A percentile compares a stretch with the other conserved stretches of the same genome.
Evolutionary conservation across 306 rosid species (phyloP).

Genomic region (Geum urbanum): DNA sequence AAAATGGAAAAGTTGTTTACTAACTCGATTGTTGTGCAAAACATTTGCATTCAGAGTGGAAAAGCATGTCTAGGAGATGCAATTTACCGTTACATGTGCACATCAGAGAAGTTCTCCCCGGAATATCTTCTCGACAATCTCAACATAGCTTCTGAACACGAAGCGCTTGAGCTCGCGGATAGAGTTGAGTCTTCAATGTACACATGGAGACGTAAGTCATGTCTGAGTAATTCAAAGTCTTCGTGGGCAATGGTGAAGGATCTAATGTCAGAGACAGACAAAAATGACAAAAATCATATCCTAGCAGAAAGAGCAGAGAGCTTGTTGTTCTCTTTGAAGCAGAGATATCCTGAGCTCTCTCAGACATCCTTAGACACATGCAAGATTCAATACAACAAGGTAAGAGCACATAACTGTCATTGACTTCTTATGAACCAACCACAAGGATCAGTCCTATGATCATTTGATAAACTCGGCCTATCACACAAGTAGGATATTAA

Average conservation of each 20-base stretch:
- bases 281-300: slow-evolving; percentile 60
- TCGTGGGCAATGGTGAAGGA: slow-evolving; percentile 91
- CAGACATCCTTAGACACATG: slow-evolving; percentile 86
- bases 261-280: slow-evolving; percentile 57
- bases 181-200: slow-evolving; percentile 87
- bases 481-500: background rate
- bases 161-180: slow-evolving; percentile 86
- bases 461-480: background rate
- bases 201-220: slow-evolving; percentile 93
- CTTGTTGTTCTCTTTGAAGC: slow-evolving; percentile 68
- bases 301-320: slow-evolving; percentile 87
- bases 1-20: background rate
- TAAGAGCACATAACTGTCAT: slow-evolving; percentile 16
- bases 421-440: background rate
- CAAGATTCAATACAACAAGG: slow-evolving; percentile 87
- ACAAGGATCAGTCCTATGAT: background rate
- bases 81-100: slow-evolving; percentile 58
- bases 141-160: slow-evolving; percentile 74
- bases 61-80: slow-evolving; percentile 73
- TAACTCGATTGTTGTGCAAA: slow-evolving; percentile 7
- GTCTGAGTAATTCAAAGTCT: slow-evolving; percentile 71
- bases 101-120: slow-evolving; percentile 66
- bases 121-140: slow-evolving; percentile 60
- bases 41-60: slow-evolving; percentile 54
- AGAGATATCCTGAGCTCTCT: slow-evolving; percentile 84